A percentile compares a stretch with the other conserved stretches of the same genome.
phyloP scores from a whole-genome alignment of 805 yeast genomes.

The Yueomyces sinensis region DNA sequence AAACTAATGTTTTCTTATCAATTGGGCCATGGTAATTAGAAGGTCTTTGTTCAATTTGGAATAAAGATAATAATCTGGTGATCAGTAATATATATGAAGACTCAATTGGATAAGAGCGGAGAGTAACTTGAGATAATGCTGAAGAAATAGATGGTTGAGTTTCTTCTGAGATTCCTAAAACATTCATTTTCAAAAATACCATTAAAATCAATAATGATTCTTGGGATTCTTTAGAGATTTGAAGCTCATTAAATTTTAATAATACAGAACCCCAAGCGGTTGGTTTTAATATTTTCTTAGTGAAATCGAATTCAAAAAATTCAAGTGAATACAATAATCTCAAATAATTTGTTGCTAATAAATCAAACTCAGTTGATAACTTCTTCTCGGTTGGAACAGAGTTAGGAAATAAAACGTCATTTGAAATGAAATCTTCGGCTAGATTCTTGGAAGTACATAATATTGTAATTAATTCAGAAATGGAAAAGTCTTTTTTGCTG shows the following conservation, averaged over 20 bases:
- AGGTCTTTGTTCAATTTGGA: slow-evolving; percentile 36
- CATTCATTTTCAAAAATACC: slow-evolving; percentile 32
- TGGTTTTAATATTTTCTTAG: slow-evolving; percentile 26
- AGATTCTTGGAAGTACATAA: slow-evolving; percentile 21
- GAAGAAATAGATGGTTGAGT: slow-evolving; percentile 21
- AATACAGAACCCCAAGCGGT: slow-evolving; percentile 41
- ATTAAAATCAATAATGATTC: slow-evolving; percentile 36
- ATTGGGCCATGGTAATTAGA: slow-evolving; percentile 56
- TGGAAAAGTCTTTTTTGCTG: slow-evolving; percentile 12
- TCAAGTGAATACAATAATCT: slow-evolving; percentile 42
- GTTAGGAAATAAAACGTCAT: slow-evolving; percentile 20
- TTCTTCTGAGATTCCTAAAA: slow-evolving; percentile 25
- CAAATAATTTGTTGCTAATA: slow-evolving; percentile 41
- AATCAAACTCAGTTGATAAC: slow-evolving; percentile 35
- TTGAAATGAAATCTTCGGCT: slow-evolving; percentile 20
- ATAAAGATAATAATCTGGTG: slow-evolving; percentile 35
- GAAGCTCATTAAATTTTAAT: slow-evolving; percentile 19
- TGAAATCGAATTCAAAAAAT: slow-evolving; percentile 28
- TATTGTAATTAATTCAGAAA: slow-evolving; percentile 15
- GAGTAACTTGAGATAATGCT: slow-evolving; percentile 24
- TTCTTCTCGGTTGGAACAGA: slow-evolving; percentile 19
- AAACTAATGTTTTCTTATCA: slow-evolving; percentile 50
- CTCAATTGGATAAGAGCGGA: slow-evolving; percentile 29
- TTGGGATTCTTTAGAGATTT: slow-evolving; percentile 18
- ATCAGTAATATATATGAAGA: slow-evolving; percentile 28